Conservation (phyloP, 2,329 filamentous ascomycete genomes). For the Cyphellophora europaea region DNA sequence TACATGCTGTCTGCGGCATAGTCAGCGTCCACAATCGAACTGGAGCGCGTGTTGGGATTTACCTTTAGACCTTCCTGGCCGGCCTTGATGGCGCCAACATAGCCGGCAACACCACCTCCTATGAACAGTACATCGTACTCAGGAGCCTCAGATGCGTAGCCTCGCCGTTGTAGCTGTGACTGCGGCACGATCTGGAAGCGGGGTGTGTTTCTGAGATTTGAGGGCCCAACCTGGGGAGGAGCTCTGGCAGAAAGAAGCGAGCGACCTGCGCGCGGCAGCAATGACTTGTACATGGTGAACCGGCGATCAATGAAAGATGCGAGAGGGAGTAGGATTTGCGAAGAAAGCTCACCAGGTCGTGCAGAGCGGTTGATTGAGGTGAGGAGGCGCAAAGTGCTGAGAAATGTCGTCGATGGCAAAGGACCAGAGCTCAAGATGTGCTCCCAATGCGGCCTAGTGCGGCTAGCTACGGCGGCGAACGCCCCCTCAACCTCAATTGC, state of each 20-base stretch:
- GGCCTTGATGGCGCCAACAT: constrained; percentile 98
- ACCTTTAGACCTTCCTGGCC: constrained; percentile 96
- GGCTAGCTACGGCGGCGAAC: too few species aligned
- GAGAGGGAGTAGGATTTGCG: too few species aligned
- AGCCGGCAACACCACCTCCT: constrained; percentile 94
- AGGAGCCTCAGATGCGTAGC: constrained; percentile 42
- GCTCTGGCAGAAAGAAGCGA: constrained; percentile 16
- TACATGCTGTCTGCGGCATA: constrained; percentile 68
- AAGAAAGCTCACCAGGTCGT: too few species aligned
- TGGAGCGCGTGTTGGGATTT: constrained; percentile 13
- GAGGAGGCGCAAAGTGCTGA: too few species aligned
- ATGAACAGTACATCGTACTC: constrained; percentile 97
- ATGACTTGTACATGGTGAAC: constrained; percentile 17
- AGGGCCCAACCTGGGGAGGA: constrained; percentile 15
- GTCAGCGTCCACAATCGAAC: constrained; percentile 2
- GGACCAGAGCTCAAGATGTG: too few species aligned
- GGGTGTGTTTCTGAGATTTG: constrained; percentile 17
- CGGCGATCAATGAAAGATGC: too few species aligned
- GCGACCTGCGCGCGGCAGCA: constrained; percentile 13
- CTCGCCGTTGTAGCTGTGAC: constrained; percentile 13
- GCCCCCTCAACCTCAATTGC: too few species aligned
- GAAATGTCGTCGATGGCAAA: too few species aligned
- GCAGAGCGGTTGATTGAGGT: too few species aligned
- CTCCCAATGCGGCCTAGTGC: too few species aligned
- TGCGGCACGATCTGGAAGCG: constrained; percentile 18